phyloP scores from a whole-genome alignment of 2,329 filamentous ascomycete species.

The Colletotrichum sansevieriae region DNA sequence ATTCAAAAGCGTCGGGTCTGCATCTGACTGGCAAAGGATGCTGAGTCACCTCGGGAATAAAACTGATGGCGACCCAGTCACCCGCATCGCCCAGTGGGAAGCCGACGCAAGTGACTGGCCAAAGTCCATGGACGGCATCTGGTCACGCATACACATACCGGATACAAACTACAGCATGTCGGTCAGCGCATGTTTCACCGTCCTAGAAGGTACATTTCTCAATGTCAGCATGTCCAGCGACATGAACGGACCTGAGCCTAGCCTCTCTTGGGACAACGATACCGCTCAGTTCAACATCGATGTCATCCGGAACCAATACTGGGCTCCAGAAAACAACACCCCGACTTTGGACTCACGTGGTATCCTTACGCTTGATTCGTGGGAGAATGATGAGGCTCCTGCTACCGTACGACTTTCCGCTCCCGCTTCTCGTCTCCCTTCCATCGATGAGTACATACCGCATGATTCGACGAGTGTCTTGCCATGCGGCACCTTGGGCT shows the following conservation, averaged over 20 bases:
- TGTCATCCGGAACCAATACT: not conserved
- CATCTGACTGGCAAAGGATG: not conserved
- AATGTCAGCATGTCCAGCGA: not conserved
- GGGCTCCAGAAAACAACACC: not conserved
- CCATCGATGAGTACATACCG: too few relatives aligned
- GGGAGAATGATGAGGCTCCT: not conserved
- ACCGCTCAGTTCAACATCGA: not conserved
- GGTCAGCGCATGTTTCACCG: not conserved
- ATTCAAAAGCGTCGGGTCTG: not conserved
- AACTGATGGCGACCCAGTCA: not conserved
- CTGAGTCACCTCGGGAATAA: not conserved
- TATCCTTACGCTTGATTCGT: not conserved
- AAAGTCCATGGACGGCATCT: not conserved
- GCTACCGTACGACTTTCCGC: too few relatives aligned
- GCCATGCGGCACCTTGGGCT: not conserved
- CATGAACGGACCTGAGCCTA: not conserved
- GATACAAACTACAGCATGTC: not conserved
- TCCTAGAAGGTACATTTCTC: not conserved
- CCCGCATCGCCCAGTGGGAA: not conserved
- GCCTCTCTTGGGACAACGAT: not conserved
- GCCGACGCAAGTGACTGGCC: not conserved
- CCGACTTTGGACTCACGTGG: too few relatives aligned
- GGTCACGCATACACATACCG: not conserved
- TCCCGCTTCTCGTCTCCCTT: too few relatives aligned
- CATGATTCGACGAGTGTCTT: not conserved